These are phyloP conservation scores for Naganishia randhawae DNA, from an alignment of 768 basidiomycete species.

Conservation along the genomic window DNA sequence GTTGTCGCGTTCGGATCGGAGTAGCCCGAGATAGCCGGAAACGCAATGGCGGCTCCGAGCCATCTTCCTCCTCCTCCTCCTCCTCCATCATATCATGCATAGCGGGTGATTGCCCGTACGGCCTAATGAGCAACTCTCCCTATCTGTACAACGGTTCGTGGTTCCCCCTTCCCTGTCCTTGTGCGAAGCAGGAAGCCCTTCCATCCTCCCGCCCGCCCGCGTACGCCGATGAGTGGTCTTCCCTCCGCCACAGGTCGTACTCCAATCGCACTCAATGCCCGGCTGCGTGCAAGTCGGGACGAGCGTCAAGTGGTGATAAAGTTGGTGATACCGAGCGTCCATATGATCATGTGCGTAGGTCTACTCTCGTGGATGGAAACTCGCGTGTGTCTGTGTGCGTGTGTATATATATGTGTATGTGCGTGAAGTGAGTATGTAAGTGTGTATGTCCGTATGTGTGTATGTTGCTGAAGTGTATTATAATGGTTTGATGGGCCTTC, in stretches of 20 bases:
- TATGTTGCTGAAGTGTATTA: neutral
- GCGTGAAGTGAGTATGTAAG: no score
- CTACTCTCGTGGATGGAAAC: neutral
- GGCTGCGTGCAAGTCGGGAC: no score
- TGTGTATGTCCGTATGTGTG: neutral
- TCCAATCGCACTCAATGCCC: no score
- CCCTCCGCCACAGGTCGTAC: neutral
- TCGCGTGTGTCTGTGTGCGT: neutral
- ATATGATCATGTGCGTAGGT: no score
- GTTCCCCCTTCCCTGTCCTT: neutral
- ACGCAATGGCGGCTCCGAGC: no score
- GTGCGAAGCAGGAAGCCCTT: neutral
- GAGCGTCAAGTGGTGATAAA: no score
- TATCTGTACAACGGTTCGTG: no score
- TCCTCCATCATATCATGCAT: neutral
- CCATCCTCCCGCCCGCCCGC: neutral
- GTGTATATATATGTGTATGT: neutral
- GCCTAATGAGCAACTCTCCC: no score
- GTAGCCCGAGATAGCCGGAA: neutral
- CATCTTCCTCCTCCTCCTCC: no score
- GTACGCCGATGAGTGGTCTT: neutral
- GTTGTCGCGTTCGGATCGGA: neutral
- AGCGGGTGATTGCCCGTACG: no score
- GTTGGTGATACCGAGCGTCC: no score
- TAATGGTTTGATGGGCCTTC: no score